A percentile compares a stretch with the other conserved stretches of the same genome.
Evolutionary conservation across 352 stramenopile genomes (phyloP).

Genomic region (Phytophthora meadii): DNA sequence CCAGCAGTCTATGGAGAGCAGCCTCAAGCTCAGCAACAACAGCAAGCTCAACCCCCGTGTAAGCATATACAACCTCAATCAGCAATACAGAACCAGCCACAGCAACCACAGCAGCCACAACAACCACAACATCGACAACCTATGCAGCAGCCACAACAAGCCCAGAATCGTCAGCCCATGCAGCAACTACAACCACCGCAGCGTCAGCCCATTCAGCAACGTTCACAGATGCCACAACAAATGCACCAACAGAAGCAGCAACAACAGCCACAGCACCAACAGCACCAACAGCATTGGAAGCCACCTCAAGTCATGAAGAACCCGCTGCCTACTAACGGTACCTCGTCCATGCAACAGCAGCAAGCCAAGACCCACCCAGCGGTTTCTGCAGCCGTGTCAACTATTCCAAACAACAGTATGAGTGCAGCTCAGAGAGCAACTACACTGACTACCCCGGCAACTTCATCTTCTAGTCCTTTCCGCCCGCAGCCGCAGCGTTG

Average conservation of each 20-base stretch:
- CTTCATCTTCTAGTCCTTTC: conserved; percentile 27
- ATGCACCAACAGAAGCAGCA: conserved; percentile 13
- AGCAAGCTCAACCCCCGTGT: conserved; percentile 12
- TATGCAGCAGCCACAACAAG: conserved; percentile 4
- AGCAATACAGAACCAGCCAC: conserved; percentile 7
- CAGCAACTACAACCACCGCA: conserved; percentile 2
- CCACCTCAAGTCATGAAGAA: conserved; percentile 35
- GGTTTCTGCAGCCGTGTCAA: conserved; percentile 20
- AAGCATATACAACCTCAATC: conserved; percentile 5
- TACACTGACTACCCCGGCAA: conserved; percentile 1
- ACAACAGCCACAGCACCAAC: conserved; percentile 15
- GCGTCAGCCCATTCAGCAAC: conserved; percentile 7
- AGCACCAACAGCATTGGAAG: conserved; percentile 38
- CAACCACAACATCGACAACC: conserved; percentile 5
- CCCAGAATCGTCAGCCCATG: neutral
- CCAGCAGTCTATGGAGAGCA: conserved; percentile 7
- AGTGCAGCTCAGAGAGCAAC: conserved; percentile 7
- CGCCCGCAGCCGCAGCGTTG: conserved; percentile 34
- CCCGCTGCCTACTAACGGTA: conserved; percentile 14
- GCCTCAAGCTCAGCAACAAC: conserved; percentile 16
- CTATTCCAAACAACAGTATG: conserved; percentile 28
- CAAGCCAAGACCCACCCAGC: conserved; percentile 8
- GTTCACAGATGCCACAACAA: conserved; percentile 11
- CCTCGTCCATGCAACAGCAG: conserved; percentile 25
- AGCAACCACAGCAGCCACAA: conserved; percentile 10